Percentiles rank a stretch among this genome's conserved stretches.
These are phyloP conservation scores for Ceratocystis lukuohia DNA, from an alignment of 2,329 filamentous ascomycete species.

Conservation along the genomic window DNA sequence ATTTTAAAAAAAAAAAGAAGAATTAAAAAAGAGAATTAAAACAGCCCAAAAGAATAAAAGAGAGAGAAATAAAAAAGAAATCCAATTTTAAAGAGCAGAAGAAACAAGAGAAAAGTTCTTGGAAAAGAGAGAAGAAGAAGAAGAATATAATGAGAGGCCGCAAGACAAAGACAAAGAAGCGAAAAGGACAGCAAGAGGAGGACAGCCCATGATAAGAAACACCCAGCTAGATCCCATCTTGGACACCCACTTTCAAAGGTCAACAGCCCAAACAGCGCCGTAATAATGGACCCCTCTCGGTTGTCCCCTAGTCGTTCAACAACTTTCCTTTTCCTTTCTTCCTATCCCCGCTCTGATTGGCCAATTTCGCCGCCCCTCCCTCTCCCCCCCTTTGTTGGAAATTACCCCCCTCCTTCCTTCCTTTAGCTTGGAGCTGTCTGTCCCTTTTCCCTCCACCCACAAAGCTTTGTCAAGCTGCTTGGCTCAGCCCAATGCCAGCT, in stretches of 20 bases:
- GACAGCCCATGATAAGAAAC: too few relatives aligned
- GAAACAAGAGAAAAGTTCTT: background rate
- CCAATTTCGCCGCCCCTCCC: background rate
- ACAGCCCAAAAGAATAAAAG: slow-evolving; percentile 25
- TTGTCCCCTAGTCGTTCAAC: too few relatives aligned
- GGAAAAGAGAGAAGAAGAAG: background rate
- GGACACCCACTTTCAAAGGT: too few relatives aligned
- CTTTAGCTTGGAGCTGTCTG: background rate
- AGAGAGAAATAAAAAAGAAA: slow-evolving; percentile 19
- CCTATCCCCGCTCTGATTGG: background rate
- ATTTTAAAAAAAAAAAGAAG: slow-evolving; percentile 21
- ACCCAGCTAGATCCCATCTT: too few relatives aligned
- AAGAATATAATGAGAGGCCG: background rate
- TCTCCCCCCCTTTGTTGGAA: background rate
- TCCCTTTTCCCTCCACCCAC: too few relatives aligned
- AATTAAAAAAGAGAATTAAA: slow-evolving; percentile 24
- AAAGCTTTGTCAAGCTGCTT: background rate
- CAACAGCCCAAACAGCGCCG: too few relatives aligned
- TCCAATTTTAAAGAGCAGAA: slow-evolving; percentile 1
- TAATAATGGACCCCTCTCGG: too few relatives aligned
- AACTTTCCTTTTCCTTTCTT: too few relatives aligned
- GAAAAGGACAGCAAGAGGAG: too few relatives aligned
- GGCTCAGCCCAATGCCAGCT: background rate
- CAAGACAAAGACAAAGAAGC: too few relatives aligned
- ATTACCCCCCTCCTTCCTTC: background rate